Evolutionary conservation across 129 eudicot genomes (phyloP), one percentile per base, ranked within the genome.

Genomic region (Flaveria sonorensis): DNA sequence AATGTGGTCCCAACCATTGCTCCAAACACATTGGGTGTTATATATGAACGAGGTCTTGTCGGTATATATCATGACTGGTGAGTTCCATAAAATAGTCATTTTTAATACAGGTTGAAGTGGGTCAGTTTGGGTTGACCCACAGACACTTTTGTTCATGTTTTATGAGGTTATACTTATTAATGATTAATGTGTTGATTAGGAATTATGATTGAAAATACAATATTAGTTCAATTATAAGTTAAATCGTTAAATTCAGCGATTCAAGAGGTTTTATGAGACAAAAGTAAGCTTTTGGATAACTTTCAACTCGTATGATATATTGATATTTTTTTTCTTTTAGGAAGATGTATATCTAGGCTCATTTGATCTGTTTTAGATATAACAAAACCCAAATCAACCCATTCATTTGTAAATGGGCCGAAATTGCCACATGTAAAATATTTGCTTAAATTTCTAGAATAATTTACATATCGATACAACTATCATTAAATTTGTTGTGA

Each of bases 11-110:
- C 98, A 10, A 89, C 92, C 32, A 81, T 86, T 77, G 96, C 97
- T 80, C 79, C 83, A 20, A 91, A 89, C 68, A 91, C 98, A 15
- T 76, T 94, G 28, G 96, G 97, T 18, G 92, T 81, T 56, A 72
- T 93, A 10, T 93, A 87, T 76, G 98, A 93, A 77, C 80, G 98
- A 80, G 98, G 98, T 53, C 90, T 93, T 51, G 81, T 90, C 30
- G 98, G 98, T 63, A 90, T 93, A 30, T 94, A 91, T 86, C 98
- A 94, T 81, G 98, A 94, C 63, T 94, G 98, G 98, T 94, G 76
- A 59, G 87, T 81, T 50, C 74, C 12, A 20, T 32, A 57, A 39
- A 47, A 62, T 32, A 36, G 32, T 62, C 26, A 10, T 67, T 57
- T 50, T 14, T 16, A 51, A 18, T 66, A 66, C 28, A 6, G 26